A percentile compares a stretch with the other conserved stretches of the same genome.
phyloP scores from a whole-genome alignment of 1,284 basidiomycete genomes.

The Salmacisia buchloeana region DNA sequence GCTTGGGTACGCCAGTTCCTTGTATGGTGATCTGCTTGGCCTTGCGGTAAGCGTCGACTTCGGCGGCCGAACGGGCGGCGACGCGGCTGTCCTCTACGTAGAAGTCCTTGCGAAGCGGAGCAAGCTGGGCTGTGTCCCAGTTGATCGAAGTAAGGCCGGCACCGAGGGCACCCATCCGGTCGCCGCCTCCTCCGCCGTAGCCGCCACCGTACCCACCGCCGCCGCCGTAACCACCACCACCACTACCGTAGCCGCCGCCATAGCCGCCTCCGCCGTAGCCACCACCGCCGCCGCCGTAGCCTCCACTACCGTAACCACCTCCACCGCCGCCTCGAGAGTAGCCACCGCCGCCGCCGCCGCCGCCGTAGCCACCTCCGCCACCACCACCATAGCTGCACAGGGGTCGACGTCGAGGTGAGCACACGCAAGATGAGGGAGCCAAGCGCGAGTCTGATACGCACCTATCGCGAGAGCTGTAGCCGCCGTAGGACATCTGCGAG shows the following conservation, averaged over 20 bases:
- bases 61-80: slow-evolving; percentile 68
- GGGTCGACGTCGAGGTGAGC: not conserved
- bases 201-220: slow-evolving; percentile 28
- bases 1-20: slow-evolving; percentile 80
- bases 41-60: slow-evolving; percentile 79
- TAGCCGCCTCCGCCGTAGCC: slow-evolving; percentile 26
- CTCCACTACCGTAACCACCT: slow-evolving; percentile 43
- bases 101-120: slow-evolving; percentile 78
- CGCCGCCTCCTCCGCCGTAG: slow-evolving; percentile 54
- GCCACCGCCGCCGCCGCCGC: slow-evolving; percentile 20
- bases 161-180: slow-evolving; percentile 79
- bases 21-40: slow-evolving; percentile 86
- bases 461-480: slow-evolving; percentile 15
- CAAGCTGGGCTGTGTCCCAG: slow-evolving; percentile 58
- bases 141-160: slow-evolving; percentile 47
- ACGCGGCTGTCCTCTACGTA: slow-evolving; percentile 90
- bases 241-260: slow-evolving; percentile 57
- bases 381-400: slow-evolving; percentile 14
- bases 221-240: slow-evolving; percentile 19
- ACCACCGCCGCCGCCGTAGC: slow-evolving; percentile 19
- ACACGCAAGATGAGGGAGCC: too few species aligned
- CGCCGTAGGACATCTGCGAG: slow-evolving; percentile 44
- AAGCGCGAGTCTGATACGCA: not conserved
- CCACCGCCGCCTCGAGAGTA: slow-evolving; percentile 52
- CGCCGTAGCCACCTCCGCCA: slow-evolving; percentile 10